A percentile compares a stretch with the other conserved stretches of the same genome.
These are phyloP conservation scores for Globisporangium nunn DNA, from an alignment of 352 stramenopile genomes.

Conservation along the genomic window DNA sequence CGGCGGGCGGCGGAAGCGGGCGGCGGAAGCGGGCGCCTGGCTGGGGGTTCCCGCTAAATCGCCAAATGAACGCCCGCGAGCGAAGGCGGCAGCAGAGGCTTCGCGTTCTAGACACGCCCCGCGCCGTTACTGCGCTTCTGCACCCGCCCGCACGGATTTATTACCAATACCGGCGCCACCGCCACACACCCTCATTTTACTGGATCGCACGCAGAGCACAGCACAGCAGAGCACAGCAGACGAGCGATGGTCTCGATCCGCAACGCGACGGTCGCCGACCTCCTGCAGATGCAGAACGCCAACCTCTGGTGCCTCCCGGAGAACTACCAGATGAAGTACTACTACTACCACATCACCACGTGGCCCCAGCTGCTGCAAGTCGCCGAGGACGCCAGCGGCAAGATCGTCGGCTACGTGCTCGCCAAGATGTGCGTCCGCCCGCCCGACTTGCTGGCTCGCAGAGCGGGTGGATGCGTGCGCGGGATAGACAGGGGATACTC, in stretches of 20 bases:
- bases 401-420: slow-evolving; percentile 99
- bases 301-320: slow-evolving; percentile 99
- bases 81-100: too few relatives aligned
- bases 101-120: too few relatives aligned
- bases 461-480: too few relatives aligned
- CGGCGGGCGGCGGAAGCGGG: too few relatives aligned
- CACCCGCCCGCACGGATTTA: too few relatives aligned
- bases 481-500: too few relatives aligned
- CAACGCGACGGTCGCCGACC: slow-evolving; percentile 92
- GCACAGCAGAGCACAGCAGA: background rate
- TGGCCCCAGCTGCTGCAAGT: slow-evolving; percentile 99
- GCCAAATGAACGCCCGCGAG: background rate
- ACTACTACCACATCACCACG: slow-evolving; percentile 99
- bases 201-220: slow-evolving; percentile 7
- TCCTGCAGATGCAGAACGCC: slow-evolving; percentile 98
- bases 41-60: background rate
- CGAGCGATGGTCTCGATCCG: slow-evolving; percentile 92
- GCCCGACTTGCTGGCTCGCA: background rate
- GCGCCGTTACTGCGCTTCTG: too few relatives aligned
- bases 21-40: too few relatives aligned
- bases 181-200: background rate
- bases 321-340: slow-evolving; percentile 99
- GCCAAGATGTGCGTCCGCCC: slow-evolving; percentile 94
- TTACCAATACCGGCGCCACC: too few relatives aligned
- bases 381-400: slow-evolving; percentile 94